Conservation (phyloP, 192 early-diverging fungal genomes). For the Cladochytrium replicatum region DNA sequence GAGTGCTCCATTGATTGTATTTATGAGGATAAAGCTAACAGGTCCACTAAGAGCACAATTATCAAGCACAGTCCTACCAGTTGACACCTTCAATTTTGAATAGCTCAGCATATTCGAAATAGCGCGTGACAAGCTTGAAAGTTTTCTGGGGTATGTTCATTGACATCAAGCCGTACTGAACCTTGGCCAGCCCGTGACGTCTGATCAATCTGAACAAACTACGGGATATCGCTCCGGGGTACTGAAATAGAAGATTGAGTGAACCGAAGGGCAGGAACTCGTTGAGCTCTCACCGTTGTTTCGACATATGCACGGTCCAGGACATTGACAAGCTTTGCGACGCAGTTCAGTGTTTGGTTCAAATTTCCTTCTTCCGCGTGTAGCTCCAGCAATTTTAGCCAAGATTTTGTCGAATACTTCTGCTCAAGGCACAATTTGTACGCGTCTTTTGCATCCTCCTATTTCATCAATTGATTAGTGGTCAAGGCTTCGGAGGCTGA, state of each 20-base stretch:
- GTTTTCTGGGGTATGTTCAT: constrained; percentile 76
- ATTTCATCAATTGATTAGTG: constrained; percentile 1
- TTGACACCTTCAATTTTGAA: constrained; percentile 22
- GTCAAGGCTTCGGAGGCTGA: constrained; percentile 1
- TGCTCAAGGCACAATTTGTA: constrained; percentile 79
- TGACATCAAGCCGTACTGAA: constrained; percentile 80
- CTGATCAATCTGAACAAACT: constrained; percentile 78
- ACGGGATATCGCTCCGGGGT: constrained; percentile 77
- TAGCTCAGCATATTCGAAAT: constrained; percentile 47
- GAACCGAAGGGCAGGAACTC: too few species aligned
- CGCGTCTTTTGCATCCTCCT: constrained; percentile 85
- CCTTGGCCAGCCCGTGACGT: constrained; percentile 82
- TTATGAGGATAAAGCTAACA: too few species aligned
- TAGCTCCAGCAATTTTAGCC: constrained; percentile 74
- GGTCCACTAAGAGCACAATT: too few species aligned
- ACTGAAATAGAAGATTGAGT: constrained; percentile 39
- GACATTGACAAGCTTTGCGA: constrained; percentile 73
- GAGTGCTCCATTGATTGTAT: too few species aligned
- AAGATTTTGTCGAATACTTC: constrained; percentile 88
- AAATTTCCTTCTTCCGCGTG: constrained; percentile 74
- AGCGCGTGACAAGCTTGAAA: constrained; percentile 60
- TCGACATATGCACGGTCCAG: constrained; percentile 89
- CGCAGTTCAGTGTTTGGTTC: constrained; percentile 64
- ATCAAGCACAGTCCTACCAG: too few species aligned
- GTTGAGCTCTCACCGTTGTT: constrained; percentile 53